Evolutionary conservation across 1,284 basidiomycete species (phyloP), one percentile per base, ranked within the genome.

Genomic region (Ganoderma sinense): DNA sequence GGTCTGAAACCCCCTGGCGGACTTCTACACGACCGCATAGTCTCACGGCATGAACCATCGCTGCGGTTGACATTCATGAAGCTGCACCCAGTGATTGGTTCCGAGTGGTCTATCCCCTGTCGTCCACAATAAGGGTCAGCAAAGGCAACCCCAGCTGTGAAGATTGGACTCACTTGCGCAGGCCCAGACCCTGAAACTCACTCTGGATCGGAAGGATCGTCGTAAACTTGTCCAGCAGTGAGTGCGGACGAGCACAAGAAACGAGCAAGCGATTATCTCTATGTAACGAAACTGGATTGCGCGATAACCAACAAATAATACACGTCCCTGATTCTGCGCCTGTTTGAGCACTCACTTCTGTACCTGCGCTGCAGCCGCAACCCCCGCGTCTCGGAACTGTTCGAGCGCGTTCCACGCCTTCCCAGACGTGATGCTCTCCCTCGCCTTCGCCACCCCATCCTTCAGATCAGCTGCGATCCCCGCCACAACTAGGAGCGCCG

Each of bases 401-500:
- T 86, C 82, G 61, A 97, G 83, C 5, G 95, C 95, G 67, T 85
- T 81, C 88, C 90, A 92, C 13, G 96, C 96, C 41, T 85, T 88
- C 1, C 96, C 95, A 33, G 88, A 89, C 40, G 82, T 82, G 26
- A 97, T 83, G 69, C 92, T 92, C 80, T 93, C 86, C 76, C 87
- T 82, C n/a, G 95, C 96, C 73, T 94, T 76, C 67, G 81, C 80
- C 0, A 94, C 91, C 1, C 95, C 96, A 29, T 96, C 88, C 77
- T 87, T 87, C 78, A 89, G 94, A 77, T 91, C 87, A 45, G 79
- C 78, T 20, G 91, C 94, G 53, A 92, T 71, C 1, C 95, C 95
- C 2, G 94, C 89, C 4, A 97, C 89, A 26, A 95, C 89, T 53
- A 98, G 82, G 64, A 97, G 79, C 8, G 95, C 95, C 7, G 94